A percentile compares a stretch with the other conserved stretches of the same genome.
phyloP scores from a whole-genome alignment of 1,284 basidiomycete species.

The Ceratobasidium sp. region DNA sequence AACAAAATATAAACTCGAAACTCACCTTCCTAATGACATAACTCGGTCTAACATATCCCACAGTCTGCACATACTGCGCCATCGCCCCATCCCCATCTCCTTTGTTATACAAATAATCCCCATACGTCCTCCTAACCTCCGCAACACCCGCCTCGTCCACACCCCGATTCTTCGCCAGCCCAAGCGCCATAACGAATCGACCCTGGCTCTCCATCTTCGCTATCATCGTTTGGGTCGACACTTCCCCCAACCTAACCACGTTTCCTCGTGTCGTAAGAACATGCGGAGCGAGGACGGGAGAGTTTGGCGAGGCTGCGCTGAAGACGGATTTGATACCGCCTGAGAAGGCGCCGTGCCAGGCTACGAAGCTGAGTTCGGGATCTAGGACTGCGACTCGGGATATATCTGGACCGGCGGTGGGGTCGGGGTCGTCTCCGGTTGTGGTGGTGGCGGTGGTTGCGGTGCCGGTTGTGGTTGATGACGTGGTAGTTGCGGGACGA shows the following conservation, averaged over 20 bases:
- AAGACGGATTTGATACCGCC: constrained; percentile 84
- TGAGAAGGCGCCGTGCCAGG: constrained; percentile 80
- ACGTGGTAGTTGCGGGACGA: neutral
- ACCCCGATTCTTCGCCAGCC: constrained; percentile 79
- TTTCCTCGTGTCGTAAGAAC: constrained; percentile 36
- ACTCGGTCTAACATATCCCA: constrained; percentile 90
- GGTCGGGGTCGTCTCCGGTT: constrained; percentile 44
- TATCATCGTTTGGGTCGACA: constrained; percentile 41
- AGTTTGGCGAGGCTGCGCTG: constrained; percentile 53
- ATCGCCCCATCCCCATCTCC: constrained; percentile 94
- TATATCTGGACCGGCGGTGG: constrained; percentile 67
- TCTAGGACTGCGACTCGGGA: constrained; percentile 92
- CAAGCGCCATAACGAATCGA: constrained; percentile 55
- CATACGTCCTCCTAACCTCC: constrained; percentile 89
- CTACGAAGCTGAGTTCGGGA: constrained; percentile 91
- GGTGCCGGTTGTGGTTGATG: neutral
- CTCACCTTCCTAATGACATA: constrained; percentile 94
- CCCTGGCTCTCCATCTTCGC: constrained; percentile 39
- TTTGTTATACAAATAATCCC: constrained; percentile 91
- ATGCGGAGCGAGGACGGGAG: constrained; percentile 27
- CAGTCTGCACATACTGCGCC: constrained; percentile 90
- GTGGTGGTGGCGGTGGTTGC: neutral
- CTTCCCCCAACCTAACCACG: constrained; percentile 24
- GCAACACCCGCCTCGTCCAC: constrained; percentile 78
- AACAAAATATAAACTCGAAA: neutral